A percentile compares a stretch with the other conserved stretches of the same genome.
Conservation (phyloP, 2,329 filamentous ascomycete genomes). For the Aspergillus tamarii region DNA sequence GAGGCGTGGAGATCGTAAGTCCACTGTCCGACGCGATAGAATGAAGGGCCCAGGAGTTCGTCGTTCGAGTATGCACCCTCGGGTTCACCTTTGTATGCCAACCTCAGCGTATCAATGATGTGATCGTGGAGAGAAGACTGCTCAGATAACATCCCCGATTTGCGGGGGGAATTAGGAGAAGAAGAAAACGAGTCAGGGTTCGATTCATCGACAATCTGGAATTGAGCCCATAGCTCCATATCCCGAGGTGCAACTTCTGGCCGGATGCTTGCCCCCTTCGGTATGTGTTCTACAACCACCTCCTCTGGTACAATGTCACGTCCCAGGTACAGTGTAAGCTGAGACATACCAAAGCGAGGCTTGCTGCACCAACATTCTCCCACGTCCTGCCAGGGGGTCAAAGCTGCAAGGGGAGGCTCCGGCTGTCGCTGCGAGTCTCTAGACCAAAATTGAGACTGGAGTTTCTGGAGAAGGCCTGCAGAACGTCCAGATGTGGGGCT, state of each 20-base stretch:
- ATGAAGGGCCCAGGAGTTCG: conserved; percentile 37
- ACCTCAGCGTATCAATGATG: conserved; percentile 36
- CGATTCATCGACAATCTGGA: conserved; percentile 47
- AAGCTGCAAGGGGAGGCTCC: conserved; percentile 56
- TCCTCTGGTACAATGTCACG: conserved; percentile 66
- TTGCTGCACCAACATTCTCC: conserved; percentile 87
- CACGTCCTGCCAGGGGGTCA: conserved; percentile 73
- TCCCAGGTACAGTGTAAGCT: conserved; percentile 44
- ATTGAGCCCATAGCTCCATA: conserved; percentile 70
- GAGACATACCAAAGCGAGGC: conserved; percentile 47
- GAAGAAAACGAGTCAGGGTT: not conserved
- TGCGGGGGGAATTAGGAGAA: not conserved
- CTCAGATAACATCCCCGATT: conserved; percentile 5
- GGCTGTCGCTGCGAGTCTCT: conserved; percentile 23
- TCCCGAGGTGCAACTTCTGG: conserved; percentile 64
- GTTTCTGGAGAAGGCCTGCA: conserved; percentile 22
- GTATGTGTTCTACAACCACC: conserved; percentile 73
- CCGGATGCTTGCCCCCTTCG: conserved; percentile 63
- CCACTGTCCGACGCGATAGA: conserved; percentile 45
- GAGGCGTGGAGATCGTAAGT: conserved; percentile 40
- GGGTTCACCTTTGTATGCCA: conserved; percentile 34
- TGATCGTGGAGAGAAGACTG: conserved; percentile 31
- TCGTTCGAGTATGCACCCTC: conserved; percentile 41
- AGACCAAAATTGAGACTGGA: conserved; percentile 17
- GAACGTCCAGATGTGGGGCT: conserved; percentile 57